phyloP scores from a whole-genome alignment of 805 yeast genomes.

The Tetrapisispora pingtungensis region DNA sequence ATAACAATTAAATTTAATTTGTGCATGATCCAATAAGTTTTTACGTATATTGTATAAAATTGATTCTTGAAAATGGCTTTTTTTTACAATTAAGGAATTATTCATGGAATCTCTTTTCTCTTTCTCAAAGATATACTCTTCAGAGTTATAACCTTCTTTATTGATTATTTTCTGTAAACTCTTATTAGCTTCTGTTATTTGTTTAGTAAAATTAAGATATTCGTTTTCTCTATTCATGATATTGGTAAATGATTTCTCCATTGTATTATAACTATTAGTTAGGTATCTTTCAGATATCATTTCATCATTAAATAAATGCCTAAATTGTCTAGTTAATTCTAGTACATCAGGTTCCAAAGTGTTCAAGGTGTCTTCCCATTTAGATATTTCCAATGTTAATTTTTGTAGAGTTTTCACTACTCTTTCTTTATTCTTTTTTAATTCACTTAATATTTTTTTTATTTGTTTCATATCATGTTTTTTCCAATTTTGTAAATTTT shows the following conservation, averaged over 20 bases:
- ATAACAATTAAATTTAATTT: conserved; percentile 14
- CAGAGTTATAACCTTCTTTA: conserved; percentile 16
- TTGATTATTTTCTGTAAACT: conserved; percentile 12
- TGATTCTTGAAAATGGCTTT: conserved; percentile 17
- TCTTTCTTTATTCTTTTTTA: conserved; percentile 14
- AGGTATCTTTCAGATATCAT: conserved; percentile 16
- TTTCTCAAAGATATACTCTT: conserved; percentile 16
- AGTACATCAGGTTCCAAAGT: conserved; percentile 7
- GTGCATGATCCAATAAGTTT: conserved; percentile 7
- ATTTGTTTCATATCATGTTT: conserved; percentile 11
- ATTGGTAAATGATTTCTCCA: conserved; percentile 16
- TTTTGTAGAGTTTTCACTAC: conserved; percentile 14
- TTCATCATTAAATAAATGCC: conserved; percentile 17
- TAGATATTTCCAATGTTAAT: conserved; percentile 12
- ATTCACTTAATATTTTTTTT: conserved; percentile 11
- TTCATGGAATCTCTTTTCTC: conserved; percentile 16
- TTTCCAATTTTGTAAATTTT: conserved; percentile 3
- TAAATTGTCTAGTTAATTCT: conserved; percentile 14
- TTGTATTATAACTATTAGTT: conserved; percentile 8
- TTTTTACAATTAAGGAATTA: conserved; percentile 12
- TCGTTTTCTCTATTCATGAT: conserved; percentile 20
- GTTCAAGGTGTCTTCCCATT: conserved; percentile 15
- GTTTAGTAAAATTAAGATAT: conserved; percentile 14
- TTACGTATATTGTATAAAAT: conserved; percentile 19
- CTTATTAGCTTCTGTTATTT: conserved; percentile 11